Evolutionary conservation across 805 yeast species (phyloP).

Genomic region (Cyberlindnera xishuangbannaensis): DNA sequence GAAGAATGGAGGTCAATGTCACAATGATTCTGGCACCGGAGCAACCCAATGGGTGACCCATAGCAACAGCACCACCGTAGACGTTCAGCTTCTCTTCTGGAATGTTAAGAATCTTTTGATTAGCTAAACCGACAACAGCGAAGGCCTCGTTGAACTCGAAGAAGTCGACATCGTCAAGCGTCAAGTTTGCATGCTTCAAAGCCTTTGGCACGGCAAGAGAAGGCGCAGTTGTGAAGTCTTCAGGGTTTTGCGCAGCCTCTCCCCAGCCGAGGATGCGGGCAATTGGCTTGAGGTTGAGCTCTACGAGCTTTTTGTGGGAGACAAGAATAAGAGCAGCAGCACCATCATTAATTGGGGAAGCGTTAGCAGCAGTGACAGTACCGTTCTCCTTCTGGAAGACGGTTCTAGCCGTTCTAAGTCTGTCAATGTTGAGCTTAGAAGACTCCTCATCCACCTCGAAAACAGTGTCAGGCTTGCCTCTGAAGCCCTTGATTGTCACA

Average conservation of each 20-base stretch:
- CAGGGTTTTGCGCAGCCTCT: conserved; percentile 95
- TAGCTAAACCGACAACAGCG: conserved; percentile 93
- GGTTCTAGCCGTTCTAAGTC: conserved; percentile 79
- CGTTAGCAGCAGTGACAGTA: conserved; percentile 95
- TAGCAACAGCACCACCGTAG: conserved; percentile 94
- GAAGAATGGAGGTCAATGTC: conserved; percentile 73
- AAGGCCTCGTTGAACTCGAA: conserved; percentile 98
- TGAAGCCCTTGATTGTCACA: conserved; percentile 77
- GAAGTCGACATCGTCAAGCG: conserved; percentile 68
- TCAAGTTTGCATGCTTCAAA: conserved; percentile 72
- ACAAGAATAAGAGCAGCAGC: conserved; percentile 92
- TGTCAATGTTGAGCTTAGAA: conserved; percentile 68
- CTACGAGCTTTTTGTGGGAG: conserved; percentile 77
- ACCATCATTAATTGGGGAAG: conserved; percentile 95
- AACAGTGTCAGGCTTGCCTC: conserved; percentile 81
- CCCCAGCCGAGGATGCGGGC: conserved; percentile 94
- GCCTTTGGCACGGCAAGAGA: conserved; percentile 95
- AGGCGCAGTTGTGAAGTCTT: conserved; percentile 95
- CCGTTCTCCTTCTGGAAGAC: conserved; percentile 93
- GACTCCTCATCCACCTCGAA: conserved; percentile 82
- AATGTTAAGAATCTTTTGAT: conserved; percentile 61
- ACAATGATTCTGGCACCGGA: conserved; percentile 94
- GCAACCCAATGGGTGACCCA: conserved; percentile 93
- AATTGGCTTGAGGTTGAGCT: conserved; percentile 80
- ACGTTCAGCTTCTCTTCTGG: conserved; percentile 69